A percentile compares a stretch with the other conserved stretches of the same genome.
phyloP scores from a whole-genome alignment of 75 land plant genomes.

The Picea sitchensis region DNA sequence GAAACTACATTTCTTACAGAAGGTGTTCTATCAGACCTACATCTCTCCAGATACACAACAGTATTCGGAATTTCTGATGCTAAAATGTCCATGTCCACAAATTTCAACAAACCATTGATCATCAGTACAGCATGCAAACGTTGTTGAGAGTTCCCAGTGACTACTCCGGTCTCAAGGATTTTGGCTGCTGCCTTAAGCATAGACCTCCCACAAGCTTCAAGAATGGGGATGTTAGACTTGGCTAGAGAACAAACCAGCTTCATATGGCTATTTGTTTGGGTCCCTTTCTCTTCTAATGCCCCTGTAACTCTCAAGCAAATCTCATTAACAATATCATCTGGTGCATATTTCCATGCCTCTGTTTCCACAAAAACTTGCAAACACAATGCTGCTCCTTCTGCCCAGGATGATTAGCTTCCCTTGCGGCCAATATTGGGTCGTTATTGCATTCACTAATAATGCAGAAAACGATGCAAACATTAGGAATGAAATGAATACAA shows the following conservation, averaged over 20 bases:
- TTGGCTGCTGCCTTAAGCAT: slow-evolving; percentile 46
- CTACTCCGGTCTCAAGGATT: slow-evolving; percentile 25
- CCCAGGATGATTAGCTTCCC: slow-evolving; percentile 28
- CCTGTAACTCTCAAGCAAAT: slow-evolving; percentile 56
- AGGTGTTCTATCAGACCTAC: slow-evolving; percentile 52
- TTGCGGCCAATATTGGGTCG: too few relatives aligned
- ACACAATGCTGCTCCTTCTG: slow-evolving; percentile 84
- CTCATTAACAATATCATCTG: slow-evolving; percentile 57
- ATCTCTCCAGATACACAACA: slow-evolving; percentile 52
- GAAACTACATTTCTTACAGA: slow-evolving; percentile 53
- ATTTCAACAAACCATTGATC: slow-evolving; percentile 55
- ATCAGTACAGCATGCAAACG: slow-evolving; percentile 66
- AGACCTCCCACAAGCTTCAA: slow-evolving; percentile 55
- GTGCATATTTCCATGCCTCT: slow-evolving; percentile 77
- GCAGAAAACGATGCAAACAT: slow-evolving; percentile 1
- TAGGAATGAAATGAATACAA: neutral
- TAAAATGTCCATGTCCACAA: slow-evolving; percentile 47
- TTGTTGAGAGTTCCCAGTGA: slow-evolving; percentile 45
- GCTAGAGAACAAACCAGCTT: slow-evolving; percentile 66
- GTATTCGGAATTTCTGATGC: slow-evolving; percentile 46
- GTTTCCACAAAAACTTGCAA: slow-evolving; percentile 80
- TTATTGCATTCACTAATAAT: too few relatives aligned
- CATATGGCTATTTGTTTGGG: slow-evolving; percentile 68
- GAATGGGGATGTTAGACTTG: slow-evolving; percentile 32
- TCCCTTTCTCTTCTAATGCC: slow-evolving; percentile 58